A percentile compares a stretch with the other conserved stretches of the same genome.
Evolutionary conservation across 2,329 filamentous ascomycete species (phyloP).

Genomic region (Calonectria honghensis): DNA sequence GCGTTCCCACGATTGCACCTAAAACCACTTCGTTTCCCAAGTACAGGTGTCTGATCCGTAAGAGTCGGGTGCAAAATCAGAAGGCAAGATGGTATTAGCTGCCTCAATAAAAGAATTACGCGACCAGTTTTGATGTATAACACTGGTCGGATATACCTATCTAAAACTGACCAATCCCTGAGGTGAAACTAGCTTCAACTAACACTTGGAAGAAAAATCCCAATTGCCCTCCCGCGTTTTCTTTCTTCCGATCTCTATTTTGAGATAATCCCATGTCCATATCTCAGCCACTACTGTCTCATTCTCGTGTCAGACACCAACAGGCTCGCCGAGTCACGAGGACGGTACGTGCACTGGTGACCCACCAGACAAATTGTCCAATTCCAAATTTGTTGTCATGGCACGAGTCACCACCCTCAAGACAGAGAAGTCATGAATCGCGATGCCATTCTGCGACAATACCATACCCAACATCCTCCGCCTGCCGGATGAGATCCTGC

Average conservation of each 20-base stretch:
- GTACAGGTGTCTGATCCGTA: background rate
- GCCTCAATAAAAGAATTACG: background rate
- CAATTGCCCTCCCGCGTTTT: background rate
- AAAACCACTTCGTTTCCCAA: background rate
- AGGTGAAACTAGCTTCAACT: background rate
- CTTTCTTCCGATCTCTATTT: constrained; percentile 1
- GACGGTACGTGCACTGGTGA: background rate
- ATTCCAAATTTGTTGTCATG: background rate
- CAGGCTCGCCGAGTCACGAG: background rate
- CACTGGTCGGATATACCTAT: background rate
- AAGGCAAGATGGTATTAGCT: background rate
- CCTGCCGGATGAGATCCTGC: constrained; percentile 8
- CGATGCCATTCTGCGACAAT: background rate
- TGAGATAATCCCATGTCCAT: background rate
- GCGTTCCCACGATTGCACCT: background rate
- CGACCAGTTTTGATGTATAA: background rate
- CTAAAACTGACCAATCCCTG: background rate
- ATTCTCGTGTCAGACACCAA: background rate
- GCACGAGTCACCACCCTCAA: background rate
- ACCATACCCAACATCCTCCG: background rate
- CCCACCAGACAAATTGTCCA: constrained; percentile 1
- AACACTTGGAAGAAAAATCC: background rate
- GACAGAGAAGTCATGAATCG: background rate
- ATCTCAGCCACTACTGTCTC: background rate
- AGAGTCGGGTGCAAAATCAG: background rate